Evolutionary conservation across 164 flowering plant species (phyloP), one percentile per base, ranked within the genome.

Genomic region (Amborella trichopoda): DNA sequence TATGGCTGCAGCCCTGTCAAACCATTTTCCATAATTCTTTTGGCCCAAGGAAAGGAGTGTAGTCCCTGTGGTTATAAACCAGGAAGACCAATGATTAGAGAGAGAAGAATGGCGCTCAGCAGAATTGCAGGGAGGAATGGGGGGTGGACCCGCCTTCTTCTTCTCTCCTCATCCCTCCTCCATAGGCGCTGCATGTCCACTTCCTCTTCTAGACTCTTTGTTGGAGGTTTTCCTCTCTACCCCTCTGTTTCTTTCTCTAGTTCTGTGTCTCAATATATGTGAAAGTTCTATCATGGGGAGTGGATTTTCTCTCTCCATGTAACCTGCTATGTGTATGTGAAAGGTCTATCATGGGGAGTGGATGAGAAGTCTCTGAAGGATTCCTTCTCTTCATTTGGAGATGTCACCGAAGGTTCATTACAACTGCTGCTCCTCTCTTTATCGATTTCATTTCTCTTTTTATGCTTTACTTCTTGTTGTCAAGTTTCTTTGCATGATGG

Each of bases 321-420:
- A n/a, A 9, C 36, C 30, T 13, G 23, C 16, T 16, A 41, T 10
- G 4, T 33, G 26, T 16, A 9, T 26, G 27, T 52, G 24, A 25
- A 46, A 47, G 93, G 96, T 36, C 63, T 89, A 54, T 82, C 95
- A 21, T 80, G 78, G 90, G 70, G 83, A 25, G 85, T 81, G 22
- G 86, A 89, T 44, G 90, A 89, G 71, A 76, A 68, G 55, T 72
- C 87, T 41, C 59, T 89, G 71, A 67, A 66, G 40, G 95, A 85
- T 13, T 84, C 97, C 21, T 89, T 89, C 69, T 80, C 85, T 33
- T 58, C 76, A 3, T 89, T 76, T 54, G 95, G 97, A 19, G 76
- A 76, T 23, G 85, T 89, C 30, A 65, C 78, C 6, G 91, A 88
- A 76, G 95, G 91, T 82, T 56, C 25, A 2, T 38, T n/a, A 16